Conservation (phyloP, 176 grass and related monocot species). For the Secale cereale region DNA sequence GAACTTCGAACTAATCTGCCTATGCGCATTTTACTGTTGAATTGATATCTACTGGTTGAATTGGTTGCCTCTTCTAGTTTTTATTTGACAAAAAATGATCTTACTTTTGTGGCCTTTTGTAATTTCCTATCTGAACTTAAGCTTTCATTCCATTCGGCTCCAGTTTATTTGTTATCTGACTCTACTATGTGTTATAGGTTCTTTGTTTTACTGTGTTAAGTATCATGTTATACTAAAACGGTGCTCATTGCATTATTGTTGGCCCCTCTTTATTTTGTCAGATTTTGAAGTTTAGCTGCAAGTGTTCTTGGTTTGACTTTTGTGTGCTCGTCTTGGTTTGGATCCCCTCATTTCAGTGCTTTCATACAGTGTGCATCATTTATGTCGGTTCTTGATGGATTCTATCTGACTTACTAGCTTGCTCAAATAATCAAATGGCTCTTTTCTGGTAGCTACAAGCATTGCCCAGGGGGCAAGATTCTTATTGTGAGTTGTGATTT, state of each 20-base stretch:
- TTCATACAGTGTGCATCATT: too few species aligned
- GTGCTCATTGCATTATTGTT: neutral
- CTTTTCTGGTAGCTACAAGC: constrained; percentile 46
- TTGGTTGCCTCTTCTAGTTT: neutral
- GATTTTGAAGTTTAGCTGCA: neutral
- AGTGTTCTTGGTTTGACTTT: neutral
- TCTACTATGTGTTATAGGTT: too few species aligned
- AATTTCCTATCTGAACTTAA: too few species aligned
- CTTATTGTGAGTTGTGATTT: neutral
- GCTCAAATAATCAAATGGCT: constrained; percentile 52
- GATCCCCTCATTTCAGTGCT: too few species aligned
- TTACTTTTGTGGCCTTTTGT: too few species aligned
- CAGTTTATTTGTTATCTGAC: too few species aligned
- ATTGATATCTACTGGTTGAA: neutral
- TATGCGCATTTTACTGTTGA: neutral
- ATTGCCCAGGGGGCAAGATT: neutral
- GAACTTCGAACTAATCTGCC: neutral
- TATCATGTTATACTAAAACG: constrained; percentile 51
- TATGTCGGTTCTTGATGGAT: too few species aligned
- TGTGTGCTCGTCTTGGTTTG: too few species aligned
- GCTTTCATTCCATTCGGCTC: too few species aligned
- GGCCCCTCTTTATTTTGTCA: neutral
- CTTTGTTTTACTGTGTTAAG: neutral
- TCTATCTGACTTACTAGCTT: too few species aligned
- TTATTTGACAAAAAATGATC: too few species aligned